phyloP scores from a whole-genome alignment of 225 moss, liverwort and hornwort genomes.

The Lunularia cruciata region DNA sequence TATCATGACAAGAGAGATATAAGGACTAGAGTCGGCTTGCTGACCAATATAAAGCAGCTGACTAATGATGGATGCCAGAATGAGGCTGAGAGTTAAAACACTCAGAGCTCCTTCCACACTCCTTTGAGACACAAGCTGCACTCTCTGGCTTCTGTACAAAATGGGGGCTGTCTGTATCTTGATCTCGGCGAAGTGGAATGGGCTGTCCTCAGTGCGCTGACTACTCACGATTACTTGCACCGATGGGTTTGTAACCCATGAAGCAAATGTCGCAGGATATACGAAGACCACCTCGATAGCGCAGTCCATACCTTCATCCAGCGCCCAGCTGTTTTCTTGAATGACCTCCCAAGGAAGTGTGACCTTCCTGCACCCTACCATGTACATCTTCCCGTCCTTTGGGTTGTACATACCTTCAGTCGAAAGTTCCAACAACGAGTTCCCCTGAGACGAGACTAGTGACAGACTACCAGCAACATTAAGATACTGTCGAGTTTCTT shows the following conservation, averaged over 20 bases:
- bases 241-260: constrained; percentile 44
- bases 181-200: constrained; percentile 39
- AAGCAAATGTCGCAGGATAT: constrained; percentile 44
- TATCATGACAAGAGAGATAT: constrained; percentile 52
- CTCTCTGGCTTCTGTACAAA: constrained; percentile 37
- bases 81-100: constrained; percentile 42
- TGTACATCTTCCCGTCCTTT: constrained; percentile 51
- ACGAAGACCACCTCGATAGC: constrained; percentile 40
- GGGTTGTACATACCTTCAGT: constrained; percentile 53
- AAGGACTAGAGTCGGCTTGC: constrained; percentile 41
- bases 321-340: constrained; percentile 17
- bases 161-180: constrained; percentile 29
- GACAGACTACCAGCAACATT: constrained; percentile 35
- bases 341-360: constrained; percentile 42
- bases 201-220: constrained; percentile 31
- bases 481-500: constrained; percentile 36
- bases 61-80: constrained; percentile 42
- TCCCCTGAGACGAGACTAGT: not conserved
- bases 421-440: constrained; percentile 15
- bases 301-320: constrained; percentile 50
- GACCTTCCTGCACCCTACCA: constrained; percentile 52
- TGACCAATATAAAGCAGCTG: constrained; percentile 43
- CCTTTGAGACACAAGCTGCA: constrained; percentile 29
- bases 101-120: constrained; percentile 47
- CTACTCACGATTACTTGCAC: constrained; percentile 45